Conservation (phyloP, 257 asterid species). For the Solanum corneliomulleri region DNA sequence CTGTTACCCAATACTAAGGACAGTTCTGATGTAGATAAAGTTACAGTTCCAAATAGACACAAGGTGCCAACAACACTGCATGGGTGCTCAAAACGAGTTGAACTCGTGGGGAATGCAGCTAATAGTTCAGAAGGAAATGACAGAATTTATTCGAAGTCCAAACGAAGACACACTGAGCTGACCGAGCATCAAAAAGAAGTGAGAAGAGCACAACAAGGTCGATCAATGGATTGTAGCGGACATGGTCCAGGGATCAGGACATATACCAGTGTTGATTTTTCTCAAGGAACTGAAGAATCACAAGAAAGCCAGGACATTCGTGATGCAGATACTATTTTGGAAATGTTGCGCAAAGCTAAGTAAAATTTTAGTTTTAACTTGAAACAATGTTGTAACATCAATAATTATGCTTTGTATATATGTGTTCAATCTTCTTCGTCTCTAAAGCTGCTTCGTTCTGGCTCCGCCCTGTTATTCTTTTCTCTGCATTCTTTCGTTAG, state of each 20-base stretch:
- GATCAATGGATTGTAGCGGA: slow-evolving; percentile 45
- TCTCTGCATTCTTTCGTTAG: not conserved
- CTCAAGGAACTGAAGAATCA: slow-evolving; percentile 72
- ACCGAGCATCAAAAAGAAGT: slow-evolving; percentile 83
- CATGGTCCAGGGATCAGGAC: slow-evolving; percentile 74
- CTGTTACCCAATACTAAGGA: not conserved
- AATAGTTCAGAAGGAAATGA: slow-evolving; percentile 4
- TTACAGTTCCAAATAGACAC: slow-evolving; percentile 5
- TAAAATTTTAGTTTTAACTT: not conserved
- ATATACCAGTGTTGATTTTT: slow-evolving; percentile 59
- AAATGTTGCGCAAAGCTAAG: slow-evolving; percentile 18
- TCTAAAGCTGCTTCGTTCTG: not conserved
- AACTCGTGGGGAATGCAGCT: slow-evolving; percentile 16
- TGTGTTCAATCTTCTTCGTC: not conserved
- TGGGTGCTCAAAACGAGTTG: slow-evolving; percentile 67
- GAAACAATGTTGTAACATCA: not conserved
- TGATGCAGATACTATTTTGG: slow-evolving; percentile 31
- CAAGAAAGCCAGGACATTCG: slow-evolving; percentile 49
- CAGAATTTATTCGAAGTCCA: slow-evolving; percentile 10
- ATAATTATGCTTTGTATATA: not conserved
- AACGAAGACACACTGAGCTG: slow-evolving; percentile 42
- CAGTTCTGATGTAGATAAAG: slow-evolving; percentile 2
- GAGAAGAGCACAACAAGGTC: slow-evolving; percentile 73
- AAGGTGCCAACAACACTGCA: slow-evolving; percentile 22
- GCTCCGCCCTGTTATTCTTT: not conserved